Evolutionary conservation across 208 protist species (phyloP), one percentile per base, ranked within the genome.

Genomic region (Trypanosoma scelopori): DNA sequence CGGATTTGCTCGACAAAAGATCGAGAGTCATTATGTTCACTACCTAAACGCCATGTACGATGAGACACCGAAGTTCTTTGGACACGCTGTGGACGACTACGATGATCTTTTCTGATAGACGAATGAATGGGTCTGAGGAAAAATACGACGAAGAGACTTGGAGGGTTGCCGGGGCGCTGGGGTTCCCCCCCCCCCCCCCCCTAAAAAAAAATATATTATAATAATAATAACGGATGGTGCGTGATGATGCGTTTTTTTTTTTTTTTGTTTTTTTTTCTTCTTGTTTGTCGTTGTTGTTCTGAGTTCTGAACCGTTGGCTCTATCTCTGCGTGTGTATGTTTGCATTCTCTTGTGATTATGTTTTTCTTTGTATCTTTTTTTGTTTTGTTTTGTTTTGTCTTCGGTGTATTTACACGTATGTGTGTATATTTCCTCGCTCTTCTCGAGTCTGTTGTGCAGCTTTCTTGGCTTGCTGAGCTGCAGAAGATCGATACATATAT

Each of bases 81-180:
- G 91, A n/a, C 91, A 87, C 63, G 91, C 91, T 18, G 91, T 96
- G 23, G 91, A 96, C 58, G 91, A 96, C 74, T 96, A 96, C 70
- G 91, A 96, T 51, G 91, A 96, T 55, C 62, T 96, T 18, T 96
- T 96, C 68, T 96, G 82, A 77, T 16, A 30, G 27, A n/a, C 23
- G 16, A 39, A 46, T 35, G 16, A 20, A 7, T n/a, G n/a, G n/a
- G n/a, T n/a, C n/a, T n/a, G n/a, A n/a, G n/a, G n/a, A n/a, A n/a
- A n/a, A n/a, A n/a, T n/a, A n/a, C n/a, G n/a, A 27, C 20, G 13
- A 46, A 32, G 46, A 23, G 45, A 23, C 25, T n/a, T n/a, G n/a
- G n/a, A n/a, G n/a, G n/a, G n/a, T n/a, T n/a, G n/a, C n/a, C n/a
- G n/a, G n/a, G n/a, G n/a, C n/a, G n/a, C n/a, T n/a, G n/a, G n/a